Conservation (phyloP, 2,329 filamentous ascomycete genomes). For the Fusarium fujikuroi region DNA sequence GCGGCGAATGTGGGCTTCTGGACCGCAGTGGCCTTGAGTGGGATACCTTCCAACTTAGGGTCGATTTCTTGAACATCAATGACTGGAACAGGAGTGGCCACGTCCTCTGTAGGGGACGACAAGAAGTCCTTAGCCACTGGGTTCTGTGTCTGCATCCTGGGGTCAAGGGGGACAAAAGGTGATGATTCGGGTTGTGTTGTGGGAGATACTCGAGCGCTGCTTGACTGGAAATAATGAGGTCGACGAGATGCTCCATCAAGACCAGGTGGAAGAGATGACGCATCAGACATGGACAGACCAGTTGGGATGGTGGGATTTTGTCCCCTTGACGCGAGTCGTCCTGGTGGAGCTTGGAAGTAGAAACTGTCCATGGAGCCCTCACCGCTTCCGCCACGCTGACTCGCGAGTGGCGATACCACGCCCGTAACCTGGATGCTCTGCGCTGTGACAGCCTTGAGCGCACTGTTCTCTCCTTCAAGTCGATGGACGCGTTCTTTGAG, state of each 20-base stretch:
- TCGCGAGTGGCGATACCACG: slow-evolving; percentile 47
- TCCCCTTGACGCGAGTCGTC: slow-evolving; percentile 33
- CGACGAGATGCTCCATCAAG: slow-evolving; percentile 50
- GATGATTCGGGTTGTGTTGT: slow-evolving; percentile 50
- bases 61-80: slow-evolving; percentile 69
- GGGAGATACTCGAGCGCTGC: slow-evolving; percentile 51
- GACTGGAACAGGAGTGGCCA: slow-evolving; percentile 53
- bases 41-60: slow-evolving; percentile 69
- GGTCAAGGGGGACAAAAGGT: slow-evolving; percentile 55
- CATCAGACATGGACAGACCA: slow-evolving; percentile 35
- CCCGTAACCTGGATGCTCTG: slow-evolving; percentile 46
- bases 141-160: slow-evolving; percentile 56
- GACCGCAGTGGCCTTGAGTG: slow-evolving; percentile 64
- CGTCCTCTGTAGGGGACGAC: slow-evolving; percentile 46
- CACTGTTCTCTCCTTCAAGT: slow-evolving; percentile 52
- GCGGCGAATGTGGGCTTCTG: slow-evolving; percentile 63
- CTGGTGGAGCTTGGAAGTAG: slow-evolving; percentile 35
- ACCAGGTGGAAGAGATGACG: slow-evolving; percentile 47
- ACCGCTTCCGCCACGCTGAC: slow-evolving; percentile 42
- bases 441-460: slow-evolving; percentile 47
- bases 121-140: slow-evolving; percentile 52
- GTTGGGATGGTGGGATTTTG: slow-evolving; percentile 29
- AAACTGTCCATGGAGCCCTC: slow-evolving; percentile 39
- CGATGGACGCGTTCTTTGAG: slow-evolving; percentile 54
- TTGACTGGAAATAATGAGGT: slow-evolving; percentile 47